Percentiles rank a stretch among this genome's conserved stretches.
Conservation (phyloP, 2,329 filamentous ascomycete species). For the Whalleya microplaca region DNA sequence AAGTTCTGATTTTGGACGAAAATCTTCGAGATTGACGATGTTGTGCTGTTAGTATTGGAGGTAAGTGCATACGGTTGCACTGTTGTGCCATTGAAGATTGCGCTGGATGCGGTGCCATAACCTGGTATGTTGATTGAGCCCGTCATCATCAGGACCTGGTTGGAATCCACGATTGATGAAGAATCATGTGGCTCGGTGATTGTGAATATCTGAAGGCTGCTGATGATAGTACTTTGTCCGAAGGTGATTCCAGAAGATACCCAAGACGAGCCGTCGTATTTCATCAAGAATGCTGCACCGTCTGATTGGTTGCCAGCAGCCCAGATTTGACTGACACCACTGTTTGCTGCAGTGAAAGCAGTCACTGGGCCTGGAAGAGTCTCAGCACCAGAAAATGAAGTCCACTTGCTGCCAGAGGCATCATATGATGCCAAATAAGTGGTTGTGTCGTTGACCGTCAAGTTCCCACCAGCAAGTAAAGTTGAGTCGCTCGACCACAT, state of each 20-base stretch:
- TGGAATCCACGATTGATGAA: constrained; percentile 64
- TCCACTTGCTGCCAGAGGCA: constrained; percentile 68
- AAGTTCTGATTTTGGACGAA: constrained; percentile 83
- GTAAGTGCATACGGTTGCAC: constrained; percentile 83
- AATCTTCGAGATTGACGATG: constrained; percentile 77
- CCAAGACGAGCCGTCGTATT: constrained; percentile 78
- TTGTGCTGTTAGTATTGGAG: constrained; percentile 63
- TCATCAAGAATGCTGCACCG: constrained; percentile 76
- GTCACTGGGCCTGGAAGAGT: constrained; percentile 80
- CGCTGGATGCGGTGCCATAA: constrained; percentile 84
- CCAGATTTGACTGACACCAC: constrained; percentile 77
- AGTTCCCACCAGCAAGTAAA: constrained; percentile 77
- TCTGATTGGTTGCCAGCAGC: constrained; percentile 68
- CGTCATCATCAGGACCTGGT: constrained; percentile 80
- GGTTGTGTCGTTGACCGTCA: constrained; percentile 67
- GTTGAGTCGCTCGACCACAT: constrained; percentile 75
- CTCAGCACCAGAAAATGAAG: constrained; percentile 61
- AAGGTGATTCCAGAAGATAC: constrained; percentile 66
- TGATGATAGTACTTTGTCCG: constrained; percentile 68
- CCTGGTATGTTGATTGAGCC: constrained; percentile 75
- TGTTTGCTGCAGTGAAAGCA: constrained; percentile 73
- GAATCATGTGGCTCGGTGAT: constrained; percentile 69
- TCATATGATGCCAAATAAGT: constrained; percentile 77
- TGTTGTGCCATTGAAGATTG: constrained; percentile 80
- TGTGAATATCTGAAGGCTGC: constrained; percentile 80